Conservation (phyloP, 495 filamentous ascomycete genomes). For the Evernia prunastri region DNA sequence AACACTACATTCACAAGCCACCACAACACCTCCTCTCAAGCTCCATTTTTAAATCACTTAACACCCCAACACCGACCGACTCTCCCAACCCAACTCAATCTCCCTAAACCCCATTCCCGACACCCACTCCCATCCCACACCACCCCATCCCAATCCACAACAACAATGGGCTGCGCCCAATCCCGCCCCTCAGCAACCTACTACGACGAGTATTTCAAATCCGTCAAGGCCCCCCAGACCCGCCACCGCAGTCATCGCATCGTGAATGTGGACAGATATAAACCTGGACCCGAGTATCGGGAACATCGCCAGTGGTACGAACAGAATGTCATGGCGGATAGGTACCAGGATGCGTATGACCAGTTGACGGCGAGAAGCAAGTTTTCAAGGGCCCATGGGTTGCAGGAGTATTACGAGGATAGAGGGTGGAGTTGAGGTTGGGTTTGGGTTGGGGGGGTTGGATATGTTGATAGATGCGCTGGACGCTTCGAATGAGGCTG, state of each 20-base stretch:
- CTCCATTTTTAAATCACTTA: no score
- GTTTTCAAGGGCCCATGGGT: background rate
- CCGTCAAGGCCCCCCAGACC: background rate
- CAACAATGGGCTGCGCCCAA: background rate
- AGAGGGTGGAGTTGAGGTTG: background rate
- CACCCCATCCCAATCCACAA: background rate
- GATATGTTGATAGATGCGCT: no score
- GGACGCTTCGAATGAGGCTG: no score
- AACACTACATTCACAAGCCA: background rate
- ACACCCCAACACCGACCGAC: no score
- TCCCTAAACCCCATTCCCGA: no score
- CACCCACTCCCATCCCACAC: background rate
- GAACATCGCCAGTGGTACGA: background rate
- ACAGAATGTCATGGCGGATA: background rate
- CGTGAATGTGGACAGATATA: background rate
- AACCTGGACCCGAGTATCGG: background rate
- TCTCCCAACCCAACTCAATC: background rate
- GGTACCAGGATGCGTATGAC: background rate
- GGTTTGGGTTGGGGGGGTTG: background rate
- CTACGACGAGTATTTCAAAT: background rate
- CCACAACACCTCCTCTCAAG: background rate
- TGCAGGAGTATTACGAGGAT: background rate
- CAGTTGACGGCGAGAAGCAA: background rate
- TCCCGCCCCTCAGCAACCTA: background rate
- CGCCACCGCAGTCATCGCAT: background rate